phyloP scores from a whole-genome alignment of 345 rosid genomes.

The Pelargonium nanum region DNA sequence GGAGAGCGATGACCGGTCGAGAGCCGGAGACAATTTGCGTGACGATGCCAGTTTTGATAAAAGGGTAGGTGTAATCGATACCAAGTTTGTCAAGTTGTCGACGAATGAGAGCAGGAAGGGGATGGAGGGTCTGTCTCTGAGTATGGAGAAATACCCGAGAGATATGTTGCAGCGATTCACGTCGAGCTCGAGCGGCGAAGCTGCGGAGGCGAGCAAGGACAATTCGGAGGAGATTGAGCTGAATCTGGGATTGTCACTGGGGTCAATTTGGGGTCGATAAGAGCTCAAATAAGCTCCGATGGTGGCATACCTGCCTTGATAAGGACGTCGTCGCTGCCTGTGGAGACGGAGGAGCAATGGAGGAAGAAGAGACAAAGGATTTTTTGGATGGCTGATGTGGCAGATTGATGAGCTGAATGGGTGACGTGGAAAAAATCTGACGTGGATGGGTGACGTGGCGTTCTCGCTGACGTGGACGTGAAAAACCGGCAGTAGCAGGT shows the following conservation, averaged over 20 bases:
- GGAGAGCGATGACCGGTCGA: slow-evolving; percentile 65
- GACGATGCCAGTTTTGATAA: slow-evolving; percentile 63
- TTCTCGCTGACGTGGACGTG: too few relatives aligned
- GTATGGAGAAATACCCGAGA: slow-evolving; percentile 51
- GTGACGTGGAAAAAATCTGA: too few relatives aligned
- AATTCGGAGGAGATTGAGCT: slow-evolving; percentile 54
- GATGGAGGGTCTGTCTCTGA: slow-evolving; percentile 46
- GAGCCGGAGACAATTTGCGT: slow-evolving; percentile 63
- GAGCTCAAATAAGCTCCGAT: slow-evolving; percentile 34
- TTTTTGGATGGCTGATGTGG: too few relatives aligned
- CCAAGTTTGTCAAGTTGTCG: slow-evolving; percentile 46
- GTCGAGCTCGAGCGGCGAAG: slow-evolving; percentile 12
- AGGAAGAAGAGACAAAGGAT: too few relatives aligned
- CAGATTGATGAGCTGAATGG: too few relatives aligned
- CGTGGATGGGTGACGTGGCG: too few relatives aligned
- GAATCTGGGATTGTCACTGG: slow-evolving; percentile 74
- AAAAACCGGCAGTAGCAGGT: too few relatives aligned
- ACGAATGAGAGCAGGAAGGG: slow-evolving; percentile 54
- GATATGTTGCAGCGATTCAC: slow-evolving; percentile 73
- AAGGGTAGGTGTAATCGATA: slow-evolving; percentile 48
- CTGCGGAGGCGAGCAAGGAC: slow-evolving; percentile 10
- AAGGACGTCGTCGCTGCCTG: slow-evolving; percentile 82
- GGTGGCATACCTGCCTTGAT: slow-evolving; percentile 34
- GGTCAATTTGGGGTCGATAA: slow-evolving; percentile 87
- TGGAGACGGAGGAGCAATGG: too few relatives aligned